Conservation (phyloP, 2,329 filamentous ascomycete genomes). For the Alternaria sp. region DNA sequence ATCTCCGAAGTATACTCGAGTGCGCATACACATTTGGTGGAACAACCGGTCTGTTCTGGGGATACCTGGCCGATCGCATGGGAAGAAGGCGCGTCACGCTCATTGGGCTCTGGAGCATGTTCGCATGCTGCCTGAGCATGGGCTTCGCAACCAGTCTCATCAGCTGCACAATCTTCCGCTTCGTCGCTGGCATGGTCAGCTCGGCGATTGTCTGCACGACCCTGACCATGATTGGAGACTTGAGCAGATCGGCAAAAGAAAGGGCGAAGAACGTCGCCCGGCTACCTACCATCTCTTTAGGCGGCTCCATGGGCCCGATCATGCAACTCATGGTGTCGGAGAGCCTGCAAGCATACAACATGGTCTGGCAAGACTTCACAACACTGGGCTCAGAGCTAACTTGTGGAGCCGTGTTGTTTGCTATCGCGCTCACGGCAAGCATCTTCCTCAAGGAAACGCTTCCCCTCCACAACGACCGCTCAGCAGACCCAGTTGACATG, state of each 20-base stretch:
- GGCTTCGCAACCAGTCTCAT: slow-evolving; percentile 57
- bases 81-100: slow-evolving; percentile 57
- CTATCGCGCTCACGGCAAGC: slow-evolving; percentile 53
- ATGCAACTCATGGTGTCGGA: slow-evolving; percentile 55
- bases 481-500: slow-evolving; percentile 34
- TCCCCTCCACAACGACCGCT: slow-evolving; percentile 36
- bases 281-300: slow-evolving; percentile 56
- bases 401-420: slow-evolving; percentile 54
- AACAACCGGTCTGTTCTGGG: slow-evolving; percentile 57
- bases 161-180: slow-evolving; percentile 55
- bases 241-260: slow-evolving; percentile 49
- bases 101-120: slow-evolving; percentile 55
- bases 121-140: slow-evolving; percentile 57
- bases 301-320: slow-evolving; percentile 58
- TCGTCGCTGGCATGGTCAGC: slow-evolving; percentile 56
- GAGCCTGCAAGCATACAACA: slow-evolving; percentile 53
- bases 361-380: slow-evolving; percentile 55
- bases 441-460: slow-evolving; percentile 55
- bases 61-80: slow-evolving; percentile 55
- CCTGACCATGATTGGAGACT: slow-evolving; percentile 59
- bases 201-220: slow-evolving; percentile 57
- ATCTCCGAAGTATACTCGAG: slow-evolving; percentile 58
- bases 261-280: slow-evolving; percentile 55
- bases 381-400: slow-evolving; percentile 57
- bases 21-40: slow-evolving; percentile 60